phyloP scores from a whole-genome alignment of 2,329 filamentous ascomycete species.

The Paraphaeosphaeria minitans region DNA sequence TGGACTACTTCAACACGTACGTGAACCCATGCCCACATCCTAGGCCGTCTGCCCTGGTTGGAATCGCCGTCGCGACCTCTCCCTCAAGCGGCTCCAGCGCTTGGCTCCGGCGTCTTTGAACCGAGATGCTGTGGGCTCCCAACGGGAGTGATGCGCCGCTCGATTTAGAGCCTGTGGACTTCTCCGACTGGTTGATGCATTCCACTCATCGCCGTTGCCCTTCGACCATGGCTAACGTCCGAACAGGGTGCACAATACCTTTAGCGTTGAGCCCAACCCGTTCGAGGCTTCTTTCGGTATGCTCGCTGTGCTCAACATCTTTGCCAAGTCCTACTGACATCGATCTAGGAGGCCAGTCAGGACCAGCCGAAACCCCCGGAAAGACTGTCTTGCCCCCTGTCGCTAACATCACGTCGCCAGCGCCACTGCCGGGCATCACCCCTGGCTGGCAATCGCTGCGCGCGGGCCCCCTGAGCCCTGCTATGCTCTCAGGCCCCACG shows the following conservation, averaged over 20 bases:
- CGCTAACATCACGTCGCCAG: constrained; percentile 86
- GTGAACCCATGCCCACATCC: constrained; percentile 9
- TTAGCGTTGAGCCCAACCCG: constrained; percentile 88
- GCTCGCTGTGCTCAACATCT: constrained; percentile 1
- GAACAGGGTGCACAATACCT: constrained; percentile 50
- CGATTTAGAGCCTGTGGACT: not conserved
- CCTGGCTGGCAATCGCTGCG: constrained; percentile 88
- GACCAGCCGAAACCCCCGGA: constrained; percentile 72
- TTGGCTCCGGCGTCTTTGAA: not conserved
- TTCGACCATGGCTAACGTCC: constrained; percentile 6
- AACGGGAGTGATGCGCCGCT: not conserved
- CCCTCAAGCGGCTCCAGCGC: not conserved
- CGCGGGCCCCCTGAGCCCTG: constrained; percentile 91
- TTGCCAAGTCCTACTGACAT: not conserved
- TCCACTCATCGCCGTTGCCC: not conserved
- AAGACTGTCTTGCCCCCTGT: constrained; percentile 83
- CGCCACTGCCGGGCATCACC: constrained; percentile 74
- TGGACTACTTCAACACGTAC: constrained; percentile 57
- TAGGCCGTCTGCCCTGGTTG: constrained; percentile 1
- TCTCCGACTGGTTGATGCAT: constrained; percentile 7
- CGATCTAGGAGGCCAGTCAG: constrained; percentile 2
- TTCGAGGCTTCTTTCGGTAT: constrained; percentile 91
- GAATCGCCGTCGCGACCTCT: not conserved
- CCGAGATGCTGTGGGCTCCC: not conserved
- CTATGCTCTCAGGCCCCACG: constrained; percentile 88